phyloP scores from a whole-genome alignment of 2,329 filamentous ascomycete species.

The Hymenoscyphus occultus region DNA sequence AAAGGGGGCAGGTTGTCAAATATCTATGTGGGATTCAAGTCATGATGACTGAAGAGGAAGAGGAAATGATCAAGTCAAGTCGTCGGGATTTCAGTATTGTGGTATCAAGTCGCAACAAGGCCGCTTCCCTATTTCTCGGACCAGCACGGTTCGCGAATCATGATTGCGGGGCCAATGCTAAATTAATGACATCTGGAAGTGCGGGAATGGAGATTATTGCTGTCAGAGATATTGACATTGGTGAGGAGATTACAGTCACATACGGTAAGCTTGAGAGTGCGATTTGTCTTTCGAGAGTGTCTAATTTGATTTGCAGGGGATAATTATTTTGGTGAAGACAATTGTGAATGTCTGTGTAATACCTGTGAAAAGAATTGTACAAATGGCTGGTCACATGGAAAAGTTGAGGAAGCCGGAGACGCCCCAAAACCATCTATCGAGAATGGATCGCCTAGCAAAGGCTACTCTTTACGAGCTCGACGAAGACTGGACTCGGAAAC shows the following conservation, averaged over 20 bases:
- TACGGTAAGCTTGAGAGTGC: conserved; percentile 52
- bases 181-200: conserved; percentile 76
- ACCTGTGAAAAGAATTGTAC: conserved; percentile 73
- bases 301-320: conserved; percentile 49
- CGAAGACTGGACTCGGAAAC: conserved; percentile 46
- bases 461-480: conserved; percentile 55
- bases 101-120: conserved; percentile 87
- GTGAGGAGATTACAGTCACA: conserved; percentile 94
- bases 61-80: conserved; percentile 72
- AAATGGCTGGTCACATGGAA: conserved; percentile 75
- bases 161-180: conserved; percentile 90
- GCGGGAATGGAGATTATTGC: conserved; percentile 91
- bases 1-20: conserved; percentile 80
- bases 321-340: conserved; percentile 91
- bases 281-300: background rate
- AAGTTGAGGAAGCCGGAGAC: conserved; percentile 39
- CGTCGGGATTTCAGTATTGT: conserved; percentile 97
- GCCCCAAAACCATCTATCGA: conserved; percentile 34
- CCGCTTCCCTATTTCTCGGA: conserved; percentile 87
- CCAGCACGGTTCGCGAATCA: conserved; percentile 97
- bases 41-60: conserved; percentile 87
- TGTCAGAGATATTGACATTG: conserved; percentile 73
- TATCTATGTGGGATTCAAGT: conserved; percentile 91
- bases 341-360: conserved; percentile 89
- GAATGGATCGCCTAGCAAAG: conserved; percentile 22